Evolutionary conservation across 768 basidiomycete genomes (phyloP), one percentile per base, ranked within the genome.

Genomic region (Podaxis sp.): DNA sequence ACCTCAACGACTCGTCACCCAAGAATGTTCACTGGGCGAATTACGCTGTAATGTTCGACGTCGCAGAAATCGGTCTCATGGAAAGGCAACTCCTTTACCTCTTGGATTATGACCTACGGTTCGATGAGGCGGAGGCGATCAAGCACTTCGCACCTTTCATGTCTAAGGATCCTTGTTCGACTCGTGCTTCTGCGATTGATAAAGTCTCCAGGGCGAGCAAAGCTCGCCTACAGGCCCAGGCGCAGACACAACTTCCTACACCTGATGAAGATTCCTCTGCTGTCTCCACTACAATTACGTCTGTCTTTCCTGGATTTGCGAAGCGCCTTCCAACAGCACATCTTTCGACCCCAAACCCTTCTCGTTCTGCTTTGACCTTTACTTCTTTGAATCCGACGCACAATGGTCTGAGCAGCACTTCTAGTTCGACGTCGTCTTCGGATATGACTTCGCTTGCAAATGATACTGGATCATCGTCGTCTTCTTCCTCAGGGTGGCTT

Each of bases 21-120:
- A 96, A 95, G 83, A 99, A 98, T 79, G 83, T 84, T 73, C 92
- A 97, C 79, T 99, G 96, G 96, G 85, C 89, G 61, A 77, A 77
- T 53, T 93, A 95, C 73, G 89, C 88, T 17, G 78, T 80, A 48
- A 69, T 92, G 66, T 96, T 93, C 78, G 87, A 91, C 71, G 77
- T 87, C 56, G 75, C 79, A 11, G 92, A 93, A 78, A 87, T 98
- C 74, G 97, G 96, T 75, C 82, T 96, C 65, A 99, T 99, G 96
- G 96, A 99, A 79, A 92, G 88, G 77, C 95, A 99, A 77, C 85
- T 99, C 30, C 87, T 99, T 59, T 90, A 84, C 74, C 81, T 99
- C 63, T 87, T 99, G 68, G 92, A 96, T 77, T 96, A 92, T 73
- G 89, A 98, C 74, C 86, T 99, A 61, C 87, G 93, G 53, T 93